Percentiles rank a stretch among this genome's conserved stretches.
Evolutionary conservation across 169 alveolate species (phyloP).

Genomic region (Cyclospora cayetanensis): DNA sequence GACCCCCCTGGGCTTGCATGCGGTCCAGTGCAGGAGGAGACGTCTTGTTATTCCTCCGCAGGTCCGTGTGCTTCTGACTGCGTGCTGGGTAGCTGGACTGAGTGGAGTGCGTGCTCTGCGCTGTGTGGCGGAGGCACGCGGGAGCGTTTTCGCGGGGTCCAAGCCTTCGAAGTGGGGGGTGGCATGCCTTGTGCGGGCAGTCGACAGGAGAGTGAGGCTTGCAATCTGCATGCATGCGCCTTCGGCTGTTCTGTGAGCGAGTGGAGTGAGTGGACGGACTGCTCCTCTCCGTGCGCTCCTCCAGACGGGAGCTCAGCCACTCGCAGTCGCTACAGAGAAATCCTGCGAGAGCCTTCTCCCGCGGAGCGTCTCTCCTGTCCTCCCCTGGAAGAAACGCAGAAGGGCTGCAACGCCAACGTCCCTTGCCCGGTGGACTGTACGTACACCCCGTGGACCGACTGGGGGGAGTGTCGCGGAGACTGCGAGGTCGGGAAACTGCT

Average conservation of each 20-base stretch:
- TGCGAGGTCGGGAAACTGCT: conserved; percentile 76
- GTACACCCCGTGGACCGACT: conserved; percentile 78
- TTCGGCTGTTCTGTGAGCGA: conserved; percentile 75
- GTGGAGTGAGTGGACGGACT: conserved; percentile 79
- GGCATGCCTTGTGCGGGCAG: conserved; percentile 66
- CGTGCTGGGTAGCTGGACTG: conserved; percentile 75
- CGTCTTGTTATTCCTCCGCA: conserved; percentile 20
- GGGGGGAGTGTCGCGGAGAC: conserved; percentile 76
- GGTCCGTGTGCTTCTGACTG: conserved; percentile 76
- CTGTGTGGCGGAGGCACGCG: conserved; percentile 73
- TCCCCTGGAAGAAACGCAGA: conserved; percentile 60
- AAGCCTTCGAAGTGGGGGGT: conserved; percentile 51
- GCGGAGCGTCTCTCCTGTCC: conserved; percentile 55
- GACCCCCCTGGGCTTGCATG: conserved; percentile 73
- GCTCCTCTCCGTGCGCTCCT: conserved; percentile 73
- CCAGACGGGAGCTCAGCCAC: conserved; percentile 42
- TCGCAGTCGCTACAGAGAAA: conserved; percentile 42
- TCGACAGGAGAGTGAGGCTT: conserved; percentile 31
- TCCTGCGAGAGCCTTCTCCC: conserved; percentile 20
- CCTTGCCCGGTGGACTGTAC: conserved; percentile 79
- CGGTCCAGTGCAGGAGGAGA: conserved; percentile 58
- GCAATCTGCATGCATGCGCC: conserved; percentile 53
- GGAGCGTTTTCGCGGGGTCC: conserved; percentile 47
- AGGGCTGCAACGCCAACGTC: conserved; percentile 75
- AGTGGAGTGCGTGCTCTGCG: conserved; percentile 78